Base-by-base conservation (phyloP, 2,329 filamentous ascomycete species). In the Endoconidiophora polonica region DNA sequence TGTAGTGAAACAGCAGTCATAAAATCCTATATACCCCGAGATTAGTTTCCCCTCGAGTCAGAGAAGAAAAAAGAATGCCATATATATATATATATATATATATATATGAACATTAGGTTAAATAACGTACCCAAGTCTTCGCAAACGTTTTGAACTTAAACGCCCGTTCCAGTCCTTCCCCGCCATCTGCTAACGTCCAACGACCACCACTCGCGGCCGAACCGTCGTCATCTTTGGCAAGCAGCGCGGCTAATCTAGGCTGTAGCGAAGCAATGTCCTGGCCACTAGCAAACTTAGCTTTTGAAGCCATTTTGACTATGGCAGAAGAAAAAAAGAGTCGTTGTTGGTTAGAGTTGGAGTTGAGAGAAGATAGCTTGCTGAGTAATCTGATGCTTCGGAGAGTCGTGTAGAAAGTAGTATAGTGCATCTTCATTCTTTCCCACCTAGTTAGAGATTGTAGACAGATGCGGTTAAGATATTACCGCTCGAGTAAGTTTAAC, bases 1-100 rank as follows among this genome's bases (percentile, higher is more conserved):
- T 84, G 73, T 29, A 78, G 65, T 9, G 81, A 77, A 12, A 86
- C 72, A 2, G 71, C 70, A n/a, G 79, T 81, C 81, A 86, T 85
- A 63, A 86, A 86, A 55, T 80, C 78, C 51, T 53, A 36, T 2
- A 43, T 20, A 14, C 26, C 3, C 18, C 20, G 18, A n/a, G 22
- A n/a, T 44, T 24, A 22, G 29, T 24, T 12, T 16, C 7, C 1
- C 7, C 16, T 14, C 9, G 2, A 29, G 26, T 9, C 26, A 29
- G 10, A 29, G 3, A 18, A 18, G 16, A 18, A 18, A 18, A 18
- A 18, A 9, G 10, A 29, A 29, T 9, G 2, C 2, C 29, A 29
- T 9, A 10, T 29, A 9, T 29, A 7, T 10, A 9, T 3, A 10
- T 33, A 33, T 18, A 16, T 36, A 67, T 71, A 54, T 56, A n/a